Conservation (phyloP, 768 basidiomycete genomes). For the Pleurotus ostreatus region DNA sequence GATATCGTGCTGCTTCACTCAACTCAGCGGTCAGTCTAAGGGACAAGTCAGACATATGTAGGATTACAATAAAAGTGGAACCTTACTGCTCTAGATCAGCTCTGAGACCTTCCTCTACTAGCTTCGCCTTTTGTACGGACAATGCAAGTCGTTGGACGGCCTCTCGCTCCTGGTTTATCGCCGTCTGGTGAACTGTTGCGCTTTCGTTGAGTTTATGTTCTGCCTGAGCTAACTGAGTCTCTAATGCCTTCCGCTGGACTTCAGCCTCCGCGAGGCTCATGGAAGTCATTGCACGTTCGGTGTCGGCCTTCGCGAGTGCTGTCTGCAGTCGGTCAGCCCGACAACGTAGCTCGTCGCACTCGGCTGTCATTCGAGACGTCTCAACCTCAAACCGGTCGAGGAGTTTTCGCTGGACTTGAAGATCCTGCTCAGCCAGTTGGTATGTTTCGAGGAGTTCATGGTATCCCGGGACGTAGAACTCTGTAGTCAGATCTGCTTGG, state of each 20-base stretch:
- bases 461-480: conserved; percentile 32
- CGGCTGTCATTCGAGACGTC: conserved; percentile 34
- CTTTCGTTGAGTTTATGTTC: conserved; percentile 26
- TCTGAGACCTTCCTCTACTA: conserved; percentile 64
- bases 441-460: conserved; percentile 31
- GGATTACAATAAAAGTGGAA: conserved; percentile 1
- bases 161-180: conserved; percentile 44
- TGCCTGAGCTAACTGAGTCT: conserved; percentile 23
- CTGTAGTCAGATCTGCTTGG: conserved; percentile 18
- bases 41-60: not conserved
- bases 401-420: conserved; percentile 22
- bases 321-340: not conserved
- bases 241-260: conserved; percentile 16
- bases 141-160: conserved; percentile 41
- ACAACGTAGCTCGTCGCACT: conserved; percentile 19
- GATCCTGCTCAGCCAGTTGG: conserved; percentile 22
- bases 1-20: conserved; percentile 56
- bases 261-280: conserved; percentile 17
- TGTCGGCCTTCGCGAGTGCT: not conserved
- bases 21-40: conserved; percentile 46
- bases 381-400: conserved; percentile 30
- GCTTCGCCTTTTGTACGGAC: conserved; percentile 50
- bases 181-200: conserved; percentile 26
- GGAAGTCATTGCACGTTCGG: not conserved
- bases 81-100: conserved; percentile 68